Evolutionary conservation across 805 yeast genomes (phyloP).

Genomic region (Tetrapisispora iriomotensis): DNA sequence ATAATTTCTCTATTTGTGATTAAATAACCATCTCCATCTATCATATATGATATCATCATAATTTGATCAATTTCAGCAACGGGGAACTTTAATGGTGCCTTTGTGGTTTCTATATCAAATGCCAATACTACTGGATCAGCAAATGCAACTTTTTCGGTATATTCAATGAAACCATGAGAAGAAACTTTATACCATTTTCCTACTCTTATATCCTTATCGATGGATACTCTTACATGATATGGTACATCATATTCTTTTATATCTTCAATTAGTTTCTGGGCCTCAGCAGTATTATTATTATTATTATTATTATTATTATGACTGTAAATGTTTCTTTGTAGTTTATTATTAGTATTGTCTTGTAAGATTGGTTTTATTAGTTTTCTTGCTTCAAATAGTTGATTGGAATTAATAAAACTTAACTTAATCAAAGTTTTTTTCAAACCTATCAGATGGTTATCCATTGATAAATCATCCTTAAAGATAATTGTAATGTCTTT

Average conservation of each 20-base stretch:
- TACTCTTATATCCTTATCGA: constrained; percentile 75
- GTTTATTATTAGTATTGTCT: constrained; percentile 52
- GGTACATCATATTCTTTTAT: constrained; percentile 94
- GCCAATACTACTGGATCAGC: constrained; percentile 97
- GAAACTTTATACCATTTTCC: constrained; percentile 92
- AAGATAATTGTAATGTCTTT: constrained; percentile 45
- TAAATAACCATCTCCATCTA: constrained; percentile 91
- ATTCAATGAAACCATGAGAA: constrained; percentile 45
- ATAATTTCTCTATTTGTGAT: constrained; percentile 93
- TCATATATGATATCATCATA: constrained; percentile 99
- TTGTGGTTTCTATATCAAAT: constrained; percentile 95
- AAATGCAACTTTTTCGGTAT: constrained; percentile 72
- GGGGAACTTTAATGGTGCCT: constrained; percentile 92
- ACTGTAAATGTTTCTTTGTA: constrained; percentile 54
- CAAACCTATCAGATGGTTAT: constrained; percentile 80
- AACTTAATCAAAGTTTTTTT: constrained; percentile 55
- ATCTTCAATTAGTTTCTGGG: constrained; percentile 56
- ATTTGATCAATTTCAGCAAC: constrained; percentile 83
- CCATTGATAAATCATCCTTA: constrained; percentile 73
- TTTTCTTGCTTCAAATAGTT: constrained; percentile 67
- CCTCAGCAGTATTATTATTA: constrained; percentile 36
- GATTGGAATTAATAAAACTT: constrained; percentile 63
- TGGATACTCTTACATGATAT: constrained; percentile 91
- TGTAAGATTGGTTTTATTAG: constrained; percentile 57
- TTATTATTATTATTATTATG: constrained; percentile 16